Base-by-base conservation (phyloP, 805 yeast species). In the Wickerhamomyces chaumierensis region DNA sequence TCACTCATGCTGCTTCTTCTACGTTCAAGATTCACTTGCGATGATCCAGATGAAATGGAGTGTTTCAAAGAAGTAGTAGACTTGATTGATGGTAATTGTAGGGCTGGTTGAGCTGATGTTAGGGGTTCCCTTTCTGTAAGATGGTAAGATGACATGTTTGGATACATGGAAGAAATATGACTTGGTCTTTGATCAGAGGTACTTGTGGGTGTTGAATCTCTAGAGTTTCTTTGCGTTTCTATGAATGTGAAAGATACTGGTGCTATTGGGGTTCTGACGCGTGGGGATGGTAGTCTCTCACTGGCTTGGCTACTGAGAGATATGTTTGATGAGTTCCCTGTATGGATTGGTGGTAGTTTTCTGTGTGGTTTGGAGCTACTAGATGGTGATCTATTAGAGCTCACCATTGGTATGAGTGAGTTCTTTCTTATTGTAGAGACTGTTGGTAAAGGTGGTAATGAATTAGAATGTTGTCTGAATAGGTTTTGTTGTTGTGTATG, bases 391-490 rank as follows among this genome's bases (percentile, higher is more conserved):
- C n/a, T n/a, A n/a, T n/a, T n/a, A n/a, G 29, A 25, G 14, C 12
- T 25, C 4, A 14, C 12, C 14, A 8, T 9, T 25, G 29, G 29
- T 25, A 25, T 25, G 9, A 25, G 9, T 4, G 29, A 25, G 29
- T 25, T 25, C n/a, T 25, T 25, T 18, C 58, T 49, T 12, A 52
- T 37, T 2, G 62, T 57, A 9, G 60, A 53, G 11, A 57, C 60
- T 2, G 60, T 47, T 2, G 62, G 62, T 19, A 57, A 43, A n/a
- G 58, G 58, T 3, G 62, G 62, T 21, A 57, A 34, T 28, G 59
- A 52, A 18, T 52, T 50, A 5, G 56, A 46, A 34, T 53, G 55
- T 0, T 39, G 14, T 34, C 57, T 39, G 15, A 8, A 25, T 9
- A 25, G n/a, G 14, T 25, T 25, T 14, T 35, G 31, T 32, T 39